phyloP scores from a whole-genome alignment of 2,329 filamentous ascomycete species.

The Ilyonectria mors-panacis region DNA sequence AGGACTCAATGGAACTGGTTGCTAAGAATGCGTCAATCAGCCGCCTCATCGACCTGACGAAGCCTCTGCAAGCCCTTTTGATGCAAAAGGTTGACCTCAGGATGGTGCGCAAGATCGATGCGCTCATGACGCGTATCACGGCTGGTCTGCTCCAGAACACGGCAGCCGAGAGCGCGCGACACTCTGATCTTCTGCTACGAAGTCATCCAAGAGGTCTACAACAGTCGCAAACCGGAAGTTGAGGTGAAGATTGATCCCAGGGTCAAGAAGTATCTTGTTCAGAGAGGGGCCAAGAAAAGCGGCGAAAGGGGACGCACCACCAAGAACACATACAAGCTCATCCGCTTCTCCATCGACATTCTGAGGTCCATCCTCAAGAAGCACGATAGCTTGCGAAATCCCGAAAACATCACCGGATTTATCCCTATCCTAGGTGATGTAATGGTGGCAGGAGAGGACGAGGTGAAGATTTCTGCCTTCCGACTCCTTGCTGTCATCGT shows the following conservation, averaged over 20 bases:
- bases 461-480: slow-evolving; percentile 91
- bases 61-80: slow-evolving; percentile 83
- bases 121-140: slow-evolving; percentile 86
- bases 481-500: slow-evolving; percentile 88
- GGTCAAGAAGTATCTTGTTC: slow-evolving; percentile 82
- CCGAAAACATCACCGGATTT: slow-evolving; percentile 86
- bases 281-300: slow-evolving; percentile 82
- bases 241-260: slow-evolving; percentile 72
- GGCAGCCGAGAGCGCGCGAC: slow-evolving; percentile 82
- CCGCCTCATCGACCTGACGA: slow-evolving; percentile 81
- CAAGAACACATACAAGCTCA: slow-evolving; percentile 88
- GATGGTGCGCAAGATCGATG: slow-evolving; percentile 91
- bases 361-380: slow-evolving; percentile 89
- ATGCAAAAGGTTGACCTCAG: slow-evolving; percentile 87
- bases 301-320: slow-evolving; percentile 80
- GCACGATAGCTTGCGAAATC: slow-evolving; percentile 83
- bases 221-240: slow-evolving; percentile 67
- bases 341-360: slow-evolving; percentile 89
- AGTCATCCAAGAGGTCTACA: slow-evolving; percentile 89
- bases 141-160: slow-evolving; percentile 87
- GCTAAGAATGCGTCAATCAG: slow-evolving; percentile 85
- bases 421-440: slow-evolving; percentile 91
- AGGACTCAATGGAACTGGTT: slow-evolving; percentile 95
- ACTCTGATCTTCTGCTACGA: slow-evolving; percentile 96
- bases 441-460: slow-evolving; percentile 87